A percentile compares a stretch with the other conserved stretches of the same genome.
Conservation (phyloP, 805 yeast species). For the Priceomyces carsonii region DNA sequence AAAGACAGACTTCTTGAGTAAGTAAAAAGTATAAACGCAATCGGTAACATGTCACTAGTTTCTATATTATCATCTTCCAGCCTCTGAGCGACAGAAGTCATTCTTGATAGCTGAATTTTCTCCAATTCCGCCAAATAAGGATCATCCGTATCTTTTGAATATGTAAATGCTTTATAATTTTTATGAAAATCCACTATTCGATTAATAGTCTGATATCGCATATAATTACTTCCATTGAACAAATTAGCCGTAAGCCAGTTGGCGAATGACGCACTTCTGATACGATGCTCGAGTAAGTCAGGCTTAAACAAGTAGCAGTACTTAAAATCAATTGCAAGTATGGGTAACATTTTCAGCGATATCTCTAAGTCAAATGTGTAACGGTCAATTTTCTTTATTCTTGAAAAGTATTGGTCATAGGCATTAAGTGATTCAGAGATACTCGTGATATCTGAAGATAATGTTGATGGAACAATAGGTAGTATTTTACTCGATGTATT, state of each 20-base stretch:
- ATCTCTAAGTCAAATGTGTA: slow-evolving; percentile 13
- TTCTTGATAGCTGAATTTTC: slow-evolving; percentile 12
- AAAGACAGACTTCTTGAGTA: slow-evolving; percentile 17
- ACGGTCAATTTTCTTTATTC: slow-evolving; percentile 11
- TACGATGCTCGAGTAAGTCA: slow-evolving; percentile 21
- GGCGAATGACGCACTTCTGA: slow-evolving; percentile 28
- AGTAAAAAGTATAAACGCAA: slow-evolving; percentile 14
- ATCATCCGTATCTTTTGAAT: slow-evolving; percentile 11
- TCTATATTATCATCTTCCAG: slow-evolving; percentile 12
- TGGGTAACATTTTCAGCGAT: slow-evolving; percentile 20
- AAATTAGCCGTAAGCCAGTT: slow-evolving; percentile 30
- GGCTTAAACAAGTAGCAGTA: slow-evolving; percentile 18
- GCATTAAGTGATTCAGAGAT: slow-evolving; percentile 20
- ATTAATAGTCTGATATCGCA: slow-evolving; percentile 15
- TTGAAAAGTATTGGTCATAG: slow-evolving; percentile 16
- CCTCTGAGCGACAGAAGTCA: slow-evolving; percentile 8
- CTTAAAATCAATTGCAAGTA: slow-evolving; percentile 23
- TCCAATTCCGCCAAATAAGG: slow-evolving; percentile 19
- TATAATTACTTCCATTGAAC: slow-evolving; percentile 21
- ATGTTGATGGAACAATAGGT: slow-evolving; percentile 16
- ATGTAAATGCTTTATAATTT: slow-evolving; percentile 12
- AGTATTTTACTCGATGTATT: slow-evolving; percentile 22
- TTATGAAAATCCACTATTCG: slow-evolving; percentile 15
- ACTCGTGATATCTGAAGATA: slow-evolving; percentile 31
- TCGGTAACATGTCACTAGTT: slow-evolving; percentile 18